Conservation (phyloP, 2,329 filamentous ascomycete genomes). For the Cercospora janseana region DNA sequence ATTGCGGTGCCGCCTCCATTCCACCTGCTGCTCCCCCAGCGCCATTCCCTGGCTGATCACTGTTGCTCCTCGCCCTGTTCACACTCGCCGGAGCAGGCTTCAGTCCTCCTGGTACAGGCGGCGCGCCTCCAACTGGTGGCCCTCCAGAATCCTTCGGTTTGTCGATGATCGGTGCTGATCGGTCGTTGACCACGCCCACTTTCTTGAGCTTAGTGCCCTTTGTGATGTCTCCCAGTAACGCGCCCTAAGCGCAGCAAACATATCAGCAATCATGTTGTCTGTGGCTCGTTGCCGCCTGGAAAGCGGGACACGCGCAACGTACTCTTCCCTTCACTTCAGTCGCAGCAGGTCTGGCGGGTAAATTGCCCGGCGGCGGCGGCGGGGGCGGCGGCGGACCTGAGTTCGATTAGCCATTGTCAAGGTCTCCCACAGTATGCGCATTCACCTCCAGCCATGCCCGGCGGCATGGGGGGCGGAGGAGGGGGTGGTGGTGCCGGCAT, state of each 20-base stretch:
- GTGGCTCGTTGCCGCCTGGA: background rate
- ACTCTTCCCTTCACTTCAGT: constrained; percentile 61
- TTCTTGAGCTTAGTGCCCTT: constrained; percentile 82
- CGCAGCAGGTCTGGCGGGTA: constrained; percentile 59
- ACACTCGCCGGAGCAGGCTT: constrained; percentile 62
- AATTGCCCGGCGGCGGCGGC: constrained; percentile 52
- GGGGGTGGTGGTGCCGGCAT: constrained; percentile 61
- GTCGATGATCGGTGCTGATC: constrained; percentile 73
- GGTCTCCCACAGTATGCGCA: constrained; percentile 2
- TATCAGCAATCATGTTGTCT: constrained; percentile 11
- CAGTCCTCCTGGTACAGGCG: constrained; percentile 73
- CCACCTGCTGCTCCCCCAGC: constrained; percentile 42
- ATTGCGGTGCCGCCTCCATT: constrained; percentile 68
- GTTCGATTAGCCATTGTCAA: constrained; percentile 12
- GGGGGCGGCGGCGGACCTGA: constrained; percentile 26
- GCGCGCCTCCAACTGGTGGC: constrained; percentile 69
- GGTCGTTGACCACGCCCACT: constrained; percentile 78
- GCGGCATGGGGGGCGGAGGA: constrained; percentile 62
- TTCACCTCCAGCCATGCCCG: constrained; percentile 56
- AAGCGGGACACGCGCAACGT: constrained; percentile 39
- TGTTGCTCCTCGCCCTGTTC: constrained; percentile 77
- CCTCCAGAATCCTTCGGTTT: constrained; percentile 53
- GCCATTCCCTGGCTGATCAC: constrained; percentile 56
- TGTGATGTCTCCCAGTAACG: constrained; percentile 80
- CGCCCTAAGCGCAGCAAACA: constrained; percentile 60